Evolutionary conservation across 2,329 filamentous ascomycete genomes (phyloP), one percentile per base, ranked within the genome.

Genomic region (Xylariaceae sp.): DNA sequence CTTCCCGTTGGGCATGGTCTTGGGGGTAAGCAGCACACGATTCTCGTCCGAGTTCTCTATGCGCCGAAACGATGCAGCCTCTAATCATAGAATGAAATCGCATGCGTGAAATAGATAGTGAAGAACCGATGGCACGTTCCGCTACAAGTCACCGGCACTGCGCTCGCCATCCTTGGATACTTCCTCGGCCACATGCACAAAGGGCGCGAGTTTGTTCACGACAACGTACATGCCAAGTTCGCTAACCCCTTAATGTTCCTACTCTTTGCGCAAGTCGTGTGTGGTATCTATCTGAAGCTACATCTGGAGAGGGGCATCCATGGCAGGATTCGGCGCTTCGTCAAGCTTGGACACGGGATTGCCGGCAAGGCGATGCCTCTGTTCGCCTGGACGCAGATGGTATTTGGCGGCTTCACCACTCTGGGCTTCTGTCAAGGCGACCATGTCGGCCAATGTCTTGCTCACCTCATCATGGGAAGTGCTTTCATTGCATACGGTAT

Each of bases 391-490:
- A 82, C 87, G 4, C 94, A 99, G 78, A 95, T 99, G 86, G 73
- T 99, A 5, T 96, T 99, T 74, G 94, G 94, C 54, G 94, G 92
- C 45, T 97, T 99, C 70, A 93, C 93, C 0, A 82, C 89, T 3
- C 80, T 96, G 58, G 94, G 94, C 18, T 97, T 96, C 78, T 99
- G 94, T 74, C 89, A 91, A 66, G 91, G 82, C 56, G 92, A 97
- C 59, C 93, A 99, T 71, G 74, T 92, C 1, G 93, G 92, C 37
- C 94, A 99, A 74, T 99, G 94, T 75, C 77, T 90, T 48, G 94
- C 94, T 1, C 94, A 99, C 74, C 99, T 97, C 75, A 99, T 97
- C 74, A 99, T 99, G 94, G 94, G 94, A 50, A 88, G 89, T 66
- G 92, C 93, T 0, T 99, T 99, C 72, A 93, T 99, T 67, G 94